phyloP scores from a whole-genome alignment of 352 stramenopile genomes.

The Pythium phragmitis region DNA sequence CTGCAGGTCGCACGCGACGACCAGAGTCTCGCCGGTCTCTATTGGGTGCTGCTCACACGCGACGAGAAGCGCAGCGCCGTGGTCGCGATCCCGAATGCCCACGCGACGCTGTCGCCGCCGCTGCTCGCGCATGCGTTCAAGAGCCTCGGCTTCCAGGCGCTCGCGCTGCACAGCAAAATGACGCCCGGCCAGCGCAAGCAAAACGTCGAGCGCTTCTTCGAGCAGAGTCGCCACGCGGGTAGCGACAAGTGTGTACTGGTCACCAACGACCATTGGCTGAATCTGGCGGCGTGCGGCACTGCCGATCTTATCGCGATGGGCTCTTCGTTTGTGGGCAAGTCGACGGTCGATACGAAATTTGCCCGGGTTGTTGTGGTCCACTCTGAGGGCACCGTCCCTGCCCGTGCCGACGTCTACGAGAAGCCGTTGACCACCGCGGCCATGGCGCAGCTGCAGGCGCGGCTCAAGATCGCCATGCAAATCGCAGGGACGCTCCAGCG shows the following conservation, averaged over 20 bases:
- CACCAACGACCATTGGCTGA: slow-evolving; percentile 58
- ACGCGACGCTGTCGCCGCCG: slow-evolving; percentile 27
- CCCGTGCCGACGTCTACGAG: slow-evolving; percentile 19
- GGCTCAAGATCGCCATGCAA: slow-evolving; percentile 57
- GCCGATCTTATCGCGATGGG: slow-evolving; percentile 45
- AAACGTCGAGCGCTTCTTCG: slow-evolving; percentile 43
- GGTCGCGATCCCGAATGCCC: slow-evolving; percentile 44
- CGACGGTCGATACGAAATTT: slow-evolving; percentile 35
- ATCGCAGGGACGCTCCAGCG: slow-evolving; percentile 52
- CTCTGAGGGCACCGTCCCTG: slow-evolving; percentile 13
- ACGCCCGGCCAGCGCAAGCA: slow-evolving; percentile 49
- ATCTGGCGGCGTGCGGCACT: slow-evolving; percentile 26
- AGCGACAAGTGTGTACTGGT: slow-evolving; percentile 48
- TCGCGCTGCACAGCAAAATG: slow-evolving; percentile 77
- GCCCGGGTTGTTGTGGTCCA: slow-evolving; percentile 27
- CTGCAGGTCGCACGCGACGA: slow-evolving; percentile 22
- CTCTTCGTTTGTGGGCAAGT: slow-evolving; percentile 8
- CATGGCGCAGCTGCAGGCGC: slow-evolving; percentile 46
- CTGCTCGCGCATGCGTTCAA: slow-evolving; percentile 46
- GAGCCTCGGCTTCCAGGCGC: slow-evolving; percentile 55
- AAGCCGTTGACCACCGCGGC: slow-evolving; percentile 30
- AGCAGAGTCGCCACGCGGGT: neutral
- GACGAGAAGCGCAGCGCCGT: slow-evolving; percentile 40
- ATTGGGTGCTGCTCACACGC: slow-evolving; percentile 61
- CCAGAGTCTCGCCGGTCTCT: slow-evolving; percentile 48